phyloP scores from a whole-genome alignment of 305 asterid species.

The Ilex paraguariensis region DNA sequence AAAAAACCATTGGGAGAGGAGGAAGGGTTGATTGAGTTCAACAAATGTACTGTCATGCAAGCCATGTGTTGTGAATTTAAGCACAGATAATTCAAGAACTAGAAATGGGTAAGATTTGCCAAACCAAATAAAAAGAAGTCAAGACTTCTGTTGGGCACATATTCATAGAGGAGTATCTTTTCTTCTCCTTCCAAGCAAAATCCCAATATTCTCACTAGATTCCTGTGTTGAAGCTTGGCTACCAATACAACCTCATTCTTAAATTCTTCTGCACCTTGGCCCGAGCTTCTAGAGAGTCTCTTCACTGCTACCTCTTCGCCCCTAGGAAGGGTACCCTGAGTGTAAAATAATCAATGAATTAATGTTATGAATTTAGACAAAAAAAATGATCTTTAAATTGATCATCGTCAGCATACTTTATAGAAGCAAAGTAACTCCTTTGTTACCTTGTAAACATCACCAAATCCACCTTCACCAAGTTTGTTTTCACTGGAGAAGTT shows the following conservation, averaged over 20 bases:
- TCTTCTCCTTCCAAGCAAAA: constrained; percentile 30
- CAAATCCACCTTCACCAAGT: constrained; percentile 56
- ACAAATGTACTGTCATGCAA: too few species aligned
- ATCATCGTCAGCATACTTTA: too few species aligned
- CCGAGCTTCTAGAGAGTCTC: constrained; percentile 30
- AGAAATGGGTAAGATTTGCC: background rate
- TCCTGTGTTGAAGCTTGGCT: constrained; percentile 47
- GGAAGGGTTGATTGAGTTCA: too few species aligned
- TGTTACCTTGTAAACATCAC: constrained; percentile 37
- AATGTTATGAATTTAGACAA: background rate
- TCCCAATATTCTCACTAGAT: constrained; percentile 40
- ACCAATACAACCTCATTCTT: constrained; percentile 34
- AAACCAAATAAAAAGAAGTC: constrained; percentile 36
- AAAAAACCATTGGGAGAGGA: too few species aligned
- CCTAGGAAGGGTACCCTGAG: constrained; percentile 29
- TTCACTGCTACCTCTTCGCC: constrained; percentile 41
- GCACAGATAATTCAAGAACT: too few species aligned
- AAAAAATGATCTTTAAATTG: background rate
- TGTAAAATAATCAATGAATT: too few species aligned
- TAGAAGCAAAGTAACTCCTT: too few species aligned
- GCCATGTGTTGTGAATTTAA: too few species aligned
- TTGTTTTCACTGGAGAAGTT: constrained; percentile 24
- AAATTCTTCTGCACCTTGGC: constrained; percentile 33
- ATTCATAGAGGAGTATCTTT: constrained; percentile 37
- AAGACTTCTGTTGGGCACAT: constrained; percentile 36